Conservation (phyloP, 345 rosid genomes). For the Aquilaria yunnanensis region DNA sequence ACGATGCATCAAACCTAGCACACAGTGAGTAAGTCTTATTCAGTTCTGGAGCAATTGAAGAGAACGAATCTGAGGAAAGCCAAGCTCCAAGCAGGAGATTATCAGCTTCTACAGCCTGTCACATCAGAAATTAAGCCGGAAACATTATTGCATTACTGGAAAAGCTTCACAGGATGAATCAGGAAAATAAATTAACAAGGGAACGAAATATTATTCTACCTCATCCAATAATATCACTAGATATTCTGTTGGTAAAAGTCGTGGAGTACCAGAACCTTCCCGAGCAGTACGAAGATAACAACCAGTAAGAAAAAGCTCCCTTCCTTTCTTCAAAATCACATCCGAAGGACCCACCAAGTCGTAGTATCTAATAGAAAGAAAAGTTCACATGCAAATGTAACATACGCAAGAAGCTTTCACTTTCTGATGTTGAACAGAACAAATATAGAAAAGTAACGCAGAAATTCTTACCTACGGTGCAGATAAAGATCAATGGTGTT, state of each 20-base stretch:
- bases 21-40: conserved; percentile 68
- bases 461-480: conserved; percentile 60
- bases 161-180: neutral
- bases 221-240: conserved; percentile 84
- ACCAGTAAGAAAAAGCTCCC: conserved; percentile 87
- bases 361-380: conserved; percentile 48
- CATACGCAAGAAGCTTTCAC: neutral
- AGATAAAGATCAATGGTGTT: conserved; percentile 86
- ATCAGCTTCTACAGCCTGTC: conserved; percentile 86
- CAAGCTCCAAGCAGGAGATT: conserved; percentile 75
- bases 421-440: neutral
- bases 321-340: conserved; percentile 76
- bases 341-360: conserved; percentile 67
- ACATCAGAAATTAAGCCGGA: conserved; percentile 14
- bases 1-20: conserved; percentile 47
- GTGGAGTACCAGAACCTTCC: conserved; percentile 73
- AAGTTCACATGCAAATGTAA: conserved; percentile 8
- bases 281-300: conserved; percentile 87
- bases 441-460: neutral
- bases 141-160: neutral
- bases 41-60: conserved; percentile 64
- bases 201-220: conserved; percentile 25
- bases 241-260: conserved; percentile 95
- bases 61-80: conserved; percentile 80
- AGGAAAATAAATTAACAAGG: too few species aligned